These are phyloP conservation scores for Hypocrella siamensis DNA, from an alignment of 2,329 filamentous ascomycete genomes.

Conservation along the genomic window DNA sequence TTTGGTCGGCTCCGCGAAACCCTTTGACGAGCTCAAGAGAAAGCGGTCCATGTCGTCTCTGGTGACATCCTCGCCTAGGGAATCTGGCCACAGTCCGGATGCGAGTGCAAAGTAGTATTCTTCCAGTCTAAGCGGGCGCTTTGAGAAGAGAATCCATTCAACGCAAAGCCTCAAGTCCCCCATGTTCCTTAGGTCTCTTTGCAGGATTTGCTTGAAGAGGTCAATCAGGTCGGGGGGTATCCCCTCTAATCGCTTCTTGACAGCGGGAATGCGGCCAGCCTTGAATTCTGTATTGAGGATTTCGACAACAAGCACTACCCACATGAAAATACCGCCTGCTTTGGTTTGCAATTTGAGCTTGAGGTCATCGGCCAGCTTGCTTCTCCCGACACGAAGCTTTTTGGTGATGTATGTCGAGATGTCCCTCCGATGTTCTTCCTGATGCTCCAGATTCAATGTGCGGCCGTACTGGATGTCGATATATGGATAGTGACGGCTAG, in stretches of 20 bases:
- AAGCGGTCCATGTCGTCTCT: too few relatives aligned
- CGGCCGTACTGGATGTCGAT: conserved; percentile 7
- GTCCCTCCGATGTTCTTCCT: conserved; percentile 11
- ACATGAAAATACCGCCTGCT: conserved; percentile 3
- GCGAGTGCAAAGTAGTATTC: too few relatives aligned
- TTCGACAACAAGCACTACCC: conserved; percentile 1
- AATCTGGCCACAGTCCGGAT: too few relatives aligned
- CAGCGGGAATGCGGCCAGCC: conserved; percentile 8
- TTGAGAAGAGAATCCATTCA: too few relatives aligned
- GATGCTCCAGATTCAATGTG: conserved; percentile 10
- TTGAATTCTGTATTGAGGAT: conserved; percentile 2
- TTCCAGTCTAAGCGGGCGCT: too few relatives aligned
- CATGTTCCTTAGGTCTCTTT: too few relatives aligned
- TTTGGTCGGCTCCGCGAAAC: too few relatives aligned
- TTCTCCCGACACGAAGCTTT: conserved; percentile 13
- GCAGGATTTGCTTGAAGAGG: conserved; percentile 35
- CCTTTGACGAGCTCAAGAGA: too few relatives aligned
- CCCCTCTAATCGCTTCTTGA: conserved; percentile 14
- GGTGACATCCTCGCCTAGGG: too few relatives aligned
- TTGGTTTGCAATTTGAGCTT: not conserved
- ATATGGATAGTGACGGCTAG: not conserved
- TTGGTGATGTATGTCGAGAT: conserved; percentile 7
- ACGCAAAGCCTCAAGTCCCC: too few relatives aligned
- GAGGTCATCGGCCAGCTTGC: conserved; percentile 9
- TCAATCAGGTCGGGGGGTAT: conserved; percentile 24